Percentiles rank a stretch among this genome's conserved stretches.
These are phyloP conservation scores for Zychaea mexicana DNA, from an alignment of 371 early-diverging fungal species.

Conservation along the genomic window DNA sequence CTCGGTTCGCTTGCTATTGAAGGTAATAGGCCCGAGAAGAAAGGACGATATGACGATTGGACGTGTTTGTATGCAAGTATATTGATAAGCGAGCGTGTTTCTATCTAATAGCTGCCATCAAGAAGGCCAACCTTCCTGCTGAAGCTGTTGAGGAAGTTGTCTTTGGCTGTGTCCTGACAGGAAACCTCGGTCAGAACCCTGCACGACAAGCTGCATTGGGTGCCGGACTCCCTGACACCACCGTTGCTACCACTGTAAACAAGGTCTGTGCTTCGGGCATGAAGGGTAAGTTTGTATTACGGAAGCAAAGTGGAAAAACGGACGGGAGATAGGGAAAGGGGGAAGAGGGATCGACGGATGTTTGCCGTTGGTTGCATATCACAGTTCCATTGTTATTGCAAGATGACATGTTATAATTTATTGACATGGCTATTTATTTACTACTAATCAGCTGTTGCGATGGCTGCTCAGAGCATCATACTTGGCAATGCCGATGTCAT, in stretches of 20 bases:
- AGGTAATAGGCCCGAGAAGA: constrained; percentile 50
- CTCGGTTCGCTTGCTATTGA: constrained; percentile 91
- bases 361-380: no score
- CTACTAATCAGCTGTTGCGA: constrained; percentile 76
- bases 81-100: background rate
- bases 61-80: background rate
- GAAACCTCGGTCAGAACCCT: constrained; percentile 93
- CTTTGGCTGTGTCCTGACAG: constrained; percentile 89
- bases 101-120: constrained; percentile 63
- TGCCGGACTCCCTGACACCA: constrained; percentile 78
- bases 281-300: constrained; percentile 66
- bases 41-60: background rate
- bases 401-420: background rate
- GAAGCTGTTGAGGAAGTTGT: constrained; percentile 81
- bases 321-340: no score
- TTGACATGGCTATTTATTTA: constrained; percentile 6
- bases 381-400: no score
- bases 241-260: constrained; percentile 91
- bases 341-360: no score
- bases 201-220: constrained; percentile 94
- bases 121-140: constrained; percentile 68
- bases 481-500: constrained; percentile 82
- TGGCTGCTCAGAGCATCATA: constrained; percentile 87
- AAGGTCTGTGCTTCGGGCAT: constrained; percentile 98
- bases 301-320: background rate